A percentile compares a stretch with the other conserved stretches of the same genome.
phyloP scores from a whole-genome alignment of 768 basidiomycete species.

The Lactarius pseudohatsudake region DNA sequence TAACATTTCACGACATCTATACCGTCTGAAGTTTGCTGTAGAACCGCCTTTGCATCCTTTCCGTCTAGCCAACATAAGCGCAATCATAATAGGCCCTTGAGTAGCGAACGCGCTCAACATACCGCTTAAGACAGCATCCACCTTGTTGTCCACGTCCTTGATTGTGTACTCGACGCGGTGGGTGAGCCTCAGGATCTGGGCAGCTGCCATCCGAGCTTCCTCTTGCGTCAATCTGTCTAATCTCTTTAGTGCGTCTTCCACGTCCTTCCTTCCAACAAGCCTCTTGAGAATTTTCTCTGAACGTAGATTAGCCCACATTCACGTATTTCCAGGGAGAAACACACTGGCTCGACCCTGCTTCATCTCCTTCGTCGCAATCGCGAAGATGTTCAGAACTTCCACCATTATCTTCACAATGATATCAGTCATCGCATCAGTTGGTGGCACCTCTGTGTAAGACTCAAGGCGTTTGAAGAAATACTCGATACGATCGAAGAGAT shows the following conservation, averaged over 20 bases:
- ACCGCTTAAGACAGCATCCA: too few species aligned
- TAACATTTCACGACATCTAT: too few species aligned
- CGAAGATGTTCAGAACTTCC: background rate
- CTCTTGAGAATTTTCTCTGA: background rate
- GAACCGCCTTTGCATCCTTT: too few species aligned
- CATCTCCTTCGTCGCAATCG: background rate
- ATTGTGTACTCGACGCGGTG: too few species aligned
- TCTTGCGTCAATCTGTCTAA: too few species aligned
- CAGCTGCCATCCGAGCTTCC: too few species aligned
- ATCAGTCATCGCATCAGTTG: background rate
- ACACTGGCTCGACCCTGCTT: background rate
- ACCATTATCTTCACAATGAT: background rate
- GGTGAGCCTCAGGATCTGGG: too few species aligned
- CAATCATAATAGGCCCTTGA: too few species aligned
- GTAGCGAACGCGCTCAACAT: too few species aligned
- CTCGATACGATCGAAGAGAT: background rate
- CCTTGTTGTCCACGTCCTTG: too few species aligned
- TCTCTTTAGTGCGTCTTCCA: background rate
- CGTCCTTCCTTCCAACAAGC: background rate
- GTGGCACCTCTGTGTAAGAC: background rate
- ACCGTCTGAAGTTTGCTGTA: too few species aligned
- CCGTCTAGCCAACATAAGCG: too few species aligned
- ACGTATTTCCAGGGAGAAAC: background rate
- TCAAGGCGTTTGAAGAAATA: background rate
- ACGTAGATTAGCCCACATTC: background rate